These are phyloP conservation scores for Colletotrichum siamense DNA, from an alignment of 2,329 filamentous ascomycete genomes.

Conservation along the genomic window DNA sequence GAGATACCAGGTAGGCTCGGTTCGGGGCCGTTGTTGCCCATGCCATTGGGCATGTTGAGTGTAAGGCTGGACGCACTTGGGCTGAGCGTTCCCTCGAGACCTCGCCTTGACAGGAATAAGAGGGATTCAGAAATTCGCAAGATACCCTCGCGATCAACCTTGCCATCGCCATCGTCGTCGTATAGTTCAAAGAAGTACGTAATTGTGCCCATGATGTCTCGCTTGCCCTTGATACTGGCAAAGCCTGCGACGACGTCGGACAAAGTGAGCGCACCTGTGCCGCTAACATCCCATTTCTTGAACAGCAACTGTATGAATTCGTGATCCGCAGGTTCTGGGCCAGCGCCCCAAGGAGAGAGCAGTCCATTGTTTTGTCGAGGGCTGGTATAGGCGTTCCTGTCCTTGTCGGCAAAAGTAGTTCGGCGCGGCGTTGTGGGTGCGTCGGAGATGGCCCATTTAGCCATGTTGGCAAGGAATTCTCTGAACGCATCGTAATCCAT, in stretches of 20 bases:
- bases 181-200: constrained; percentile 98
- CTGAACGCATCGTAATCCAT: constrained; percentile 99
- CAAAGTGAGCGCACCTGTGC: constrained; percentile 77
- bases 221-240: constrained; percentile 88
- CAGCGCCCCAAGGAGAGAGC: constrained; percentile 59
- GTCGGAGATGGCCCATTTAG: constrained; percentile 93
- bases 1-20: constrained; percentile 57
- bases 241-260: constrained; percentile 93
- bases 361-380: constrained; percentile 11
- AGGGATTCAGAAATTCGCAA: constrained; percentile 92
- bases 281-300: constrained; percentile 84
- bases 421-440: constrained; percentile 67
- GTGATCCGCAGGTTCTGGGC: constrained; percentile 81
- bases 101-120: constrained; percentile 88
- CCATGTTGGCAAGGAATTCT: constrained; percentile 88
- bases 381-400: constrained; percentile 50
- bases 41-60: constrained; percentile 56
- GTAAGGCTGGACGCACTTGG: constrained; percentile 66
- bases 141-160: constrained; percentile 93
- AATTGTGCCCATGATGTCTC: constrained; percentile 97
- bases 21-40: constrained; percentile 38
- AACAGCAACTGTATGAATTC: constrained; percentile 93
- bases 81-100: constrained; percentile 76
- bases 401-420: constrained; percentile 53
- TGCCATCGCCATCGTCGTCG: constrained; percentile 90